phyloP scores from a whole-genome alignment of 192 early-diverging fungal genomes.

The Podila epigama region DNA sequence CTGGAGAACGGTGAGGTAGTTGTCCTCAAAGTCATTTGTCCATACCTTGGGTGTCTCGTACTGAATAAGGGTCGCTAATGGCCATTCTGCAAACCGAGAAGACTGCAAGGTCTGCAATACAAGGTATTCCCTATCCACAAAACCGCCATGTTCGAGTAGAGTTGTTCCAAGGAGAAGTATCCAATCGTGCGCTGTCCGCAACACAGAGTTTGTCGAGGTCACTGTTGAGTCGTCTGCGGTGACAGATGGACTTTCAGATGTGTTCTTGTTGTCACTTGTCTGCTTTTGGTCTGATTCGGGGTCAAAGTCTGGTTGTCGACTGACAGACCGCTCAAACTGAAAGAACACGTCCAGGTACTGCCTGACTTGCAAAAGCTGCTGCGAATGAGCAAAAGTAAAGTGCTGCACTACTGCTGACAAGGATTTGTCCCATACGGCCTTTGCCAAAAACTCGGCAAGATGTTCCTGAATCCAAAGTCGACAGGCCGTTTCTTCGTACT shows the following conservation, averaged over 20 bases:
- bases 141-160: constrained; percentile 16
- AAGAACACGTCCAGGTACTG: constrained; percentile 42
- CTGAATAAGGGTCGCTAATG: constrained; percentile 19
- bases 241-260: not conserved
- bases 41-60: constrained; percentile 20
- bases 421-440: not conserved
- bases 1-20: constrained; percentile 22
- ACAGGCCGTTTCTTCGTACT: constrained; percentile 33
- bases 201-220: constrained; percentile 10
- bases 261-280: not conserved
- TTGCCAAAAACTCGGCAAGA: constrained; percentile 15
- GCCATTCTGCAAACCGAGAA: constrained; percentile 19
- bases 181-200: constrained; percentile 35
- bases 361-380: not conserved
- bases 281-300: constrained; percentile 1
- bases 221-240: too few species aligned
- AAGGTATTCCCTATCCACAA: constrained; percentile 14
- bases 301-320: constrained; percentile 45
- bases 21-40: constrained; percentile 19
- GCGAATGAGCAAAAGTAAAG: not conserved
- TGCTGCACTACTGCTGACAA: not conserved
- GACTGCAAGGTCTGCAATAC: constrained; percentile 26
- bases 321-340: constrained; percentile 35
- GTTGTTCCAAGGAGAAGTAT: constrained; percentile 23
- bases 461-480: constrained; percentile 42